Base-by-base conservation (phyloP, 2,329 filamentous ascomycete species). In the Colletotrichum sp. region DNA sequence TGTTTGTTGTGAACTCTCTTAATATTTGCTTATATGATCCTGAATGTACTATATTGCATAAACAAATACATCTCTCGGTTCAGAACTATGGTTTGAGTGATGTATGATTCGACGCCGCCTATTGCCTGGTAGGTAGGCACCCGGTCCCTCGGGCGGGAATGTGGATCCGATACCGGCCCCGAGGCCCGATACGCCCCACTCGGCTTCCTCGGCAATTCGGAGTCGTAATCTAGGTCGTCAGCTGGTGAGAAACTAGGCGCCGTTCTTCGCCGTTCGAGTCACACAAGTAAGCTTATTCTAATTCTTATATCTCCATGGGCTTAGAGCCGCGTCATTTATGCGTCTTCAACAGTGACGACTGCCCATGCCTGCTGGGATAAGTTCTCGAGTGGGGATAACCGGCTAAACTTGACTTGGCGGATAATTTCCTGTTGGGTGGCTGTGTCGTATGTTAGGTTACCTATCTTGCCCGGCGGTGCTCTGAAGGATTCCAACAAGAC, bases 341-440 rank as follows among this genome's bases (percentile, higher is more conserved):
- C 44, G 44, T 21, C n/a, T 9, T 52, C 10, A 12, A 52, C 12
- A 52, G 10, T 24, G 44, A 52, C 44, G 12, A 52, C n/a, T 21
- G 4, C 12, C 8, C 10, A 52, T 21, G n/a, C n/a, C 44, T 52
- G 10, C n/a, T 13, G 44, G 44, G 44, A 13, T 52, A 24, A 21
- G 44, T 52, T 52, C 3, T 5, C n/a, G 12, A 13, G 44, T 52
- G 44, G 44, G n/a, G n/a, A 21, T 21, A n/a, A 21, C n/a, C 44
- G 44, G n/a, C 12, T 52, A 24, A 52, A 21, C 10, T 21, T 52
- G 44, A 52, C 44, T 52, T 52, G 10, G 44, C n/a, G 44, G 44
- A 21, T 52, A 52, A 52, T 52, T 8, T 52, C 44, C 44, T 52
- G 44, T 52, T 52, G 44, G 44, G n/a, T 52, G 44, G 44, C 44